Conservation (phyloP, 2,329 filamentous ascomycete species). For the Pseudopyricularia cyperi region DNA sequence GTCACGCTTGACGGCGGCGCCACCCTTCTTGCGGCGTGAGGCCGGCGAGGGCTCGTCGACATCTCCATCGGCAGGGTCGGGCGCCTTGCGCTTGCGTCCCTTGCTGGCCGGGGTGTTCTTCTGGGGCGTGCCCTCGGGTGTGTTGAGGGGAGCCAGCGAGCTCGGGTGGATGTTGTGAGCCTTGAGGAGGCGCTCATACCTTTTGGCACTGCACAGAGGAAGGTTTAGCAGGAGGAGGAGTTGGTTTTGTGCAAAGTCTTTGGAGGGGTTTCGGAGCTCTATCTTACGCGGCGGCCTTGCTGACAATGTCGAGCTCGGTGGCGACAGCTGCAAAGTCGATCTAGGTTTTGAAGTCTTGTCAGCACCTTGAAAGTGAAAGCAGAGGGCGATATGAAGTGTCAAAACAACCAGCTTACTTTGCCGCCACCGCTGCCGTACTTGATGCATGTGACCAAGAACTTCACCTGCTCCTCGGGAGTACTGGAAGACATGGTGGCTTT, state of each 20-base stretch:
- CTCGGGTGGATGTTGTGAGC: slow-evolving; percentile 8
- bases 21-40: background rate
- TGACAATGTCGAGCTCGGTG: slow-evolving; percentile 46
- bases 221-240: background rate
- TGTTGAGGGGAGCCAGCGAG: background rate
- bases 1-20: background rate
- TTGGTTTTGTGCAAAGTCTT: background rate
- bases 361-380: background rate
- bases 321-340: slow-evolving; percentile 55
- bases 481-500: slow-evolving; percentile 32
- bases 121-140: background rate
- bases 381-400: background rate
- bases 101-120: background rate
- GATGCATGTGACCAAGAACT: slow-evolving; percentile 55
- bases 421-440: slow-evolving; percentile 41
- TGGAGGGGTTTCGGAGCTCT: background rate
- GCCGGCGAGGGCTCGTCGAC: background rate
- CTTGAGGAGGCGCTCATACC: slow-evolving; percentile 45
- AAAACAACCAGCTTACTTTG: slow-evolving; percentile 29
- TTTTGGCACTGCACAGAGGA: slow-evolving; percentile 40
- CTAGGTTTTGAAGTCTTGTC: slow-evolving; percentile 21
- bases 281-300: slow-evolving; percentile 58
- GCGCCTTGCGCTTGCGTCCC: background rate
- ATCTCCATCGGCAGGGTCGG: background rate
- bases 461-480: slow-evolving; percentile 43